Conservation (phyloP, 2,329 filamentous ascomycete genomes). For the Arthrinium phaeospermum region DNA sequence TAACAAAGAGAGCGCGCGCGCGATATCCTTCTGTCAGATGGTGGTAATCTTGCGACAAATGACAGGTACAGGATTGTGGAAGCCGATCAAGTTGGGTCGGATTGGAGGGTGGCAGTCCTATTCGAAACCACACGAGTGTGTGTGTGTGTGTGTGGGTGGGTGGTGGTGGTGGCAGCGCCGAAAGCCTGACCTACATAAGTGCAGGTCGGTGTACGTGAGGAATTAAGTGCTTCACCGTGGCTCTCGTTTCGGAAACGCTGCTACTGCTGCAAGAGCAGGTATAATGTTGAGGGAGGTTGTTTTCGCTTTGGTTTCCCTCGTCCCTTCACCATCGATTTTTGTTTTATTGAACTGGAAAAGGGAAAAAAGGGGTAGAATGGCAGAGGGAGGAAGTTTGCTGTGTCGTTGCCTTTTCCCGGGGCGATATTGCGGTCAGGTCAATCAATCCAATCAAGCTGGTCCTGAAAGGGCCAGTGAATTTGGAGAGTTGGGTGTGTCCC, state of each 20-base stretch:
- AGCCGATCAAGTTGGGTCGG: background rate
- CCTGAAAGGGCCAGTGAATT: conserved; percentile 13
- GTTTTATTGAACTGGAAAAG: background rate
- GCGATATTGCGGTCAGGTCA: conserved; percentile 12
- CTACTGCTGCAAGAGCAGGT: conserved; percentile 4
- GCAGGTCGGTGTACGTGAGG: background rate
- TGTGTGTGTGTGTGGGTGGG: too few species aligned
- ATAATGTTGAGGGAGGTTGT: background rate
- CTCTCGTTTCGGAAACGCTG: background rate
- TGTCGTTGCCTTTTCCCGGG: conserved; percentile 13
- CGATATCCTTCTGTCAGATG: background rate
- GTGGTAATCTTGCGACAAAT: background rate
- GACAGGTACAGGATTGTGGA: background rate
- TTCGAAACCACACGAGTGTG: background rate
- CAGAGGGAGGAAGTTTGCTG: conserved; percentile 14
- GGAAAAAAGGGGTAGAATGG: conserved; percentile 7
- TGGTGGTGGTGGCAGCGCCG: conserved; percentile 13
- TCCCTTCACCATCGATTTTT: conserved; percentile 8
- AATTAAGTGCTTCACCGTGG: conserved; percentile 8
- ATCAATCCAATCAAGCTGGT: conserved; percentile 9
- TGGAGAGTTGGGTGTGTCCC: conserved; percentile 9
- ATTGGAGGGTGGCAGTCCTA: conserved; percentile 6
- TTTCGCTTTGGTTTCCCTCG: background rate
- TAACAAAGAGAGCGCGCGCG: conserved; percentile 4
- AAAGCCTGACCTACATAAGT: conserved; percentile 15